These are phyloP conservation scores for Vicia faba DNA, from an alignment of 306 rosid genomes.

Conservation along the genomic window DNA sequence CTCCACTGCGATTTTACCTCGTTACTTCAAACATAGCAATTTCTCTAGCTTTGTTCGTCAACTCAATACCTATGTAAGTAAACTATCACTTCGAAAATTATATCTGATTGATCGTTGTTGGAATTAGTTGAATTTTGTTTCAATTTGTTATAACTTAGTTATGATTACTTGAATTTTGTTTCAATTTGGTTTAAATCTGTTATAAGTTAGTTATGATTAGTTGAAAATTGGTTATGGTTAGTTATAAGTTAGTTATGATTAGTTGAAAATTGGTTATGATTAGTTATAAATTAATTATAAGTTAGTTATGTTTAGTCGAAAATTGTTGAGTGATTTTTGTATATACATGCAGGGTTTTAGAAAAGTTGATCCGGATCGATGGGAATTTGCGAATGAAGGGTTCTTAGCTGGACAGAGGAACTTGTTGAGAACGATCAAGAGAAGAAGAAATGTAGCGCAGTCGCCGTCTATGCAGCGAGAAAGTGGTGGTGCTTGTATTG, in stretches of 20 bases:
- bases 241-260: too few species aligned
- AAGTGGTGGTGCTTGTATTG: slow-evolving; percentile 60
- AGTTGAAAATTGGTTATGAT: too few species aligned
- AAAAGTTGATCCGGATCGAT: slow-evolving; percentile 89
- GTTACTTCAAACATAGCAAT: slow-evolving; percentile 84
- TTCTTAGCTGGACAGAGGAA: slow-evolving; percentile 84
- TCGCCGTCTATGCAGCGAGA: slow-evolving; percentile 44
- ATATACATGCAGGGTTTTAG: slow-evolving; percentile 68
- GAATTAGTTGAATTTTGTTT: not conserved
- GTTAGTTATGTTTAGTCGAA: too few species aligned
- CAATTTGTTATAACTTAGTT: not conserved
- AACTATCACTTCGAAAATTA: not conserved
- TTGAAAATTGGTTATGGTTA: too few species aligned
- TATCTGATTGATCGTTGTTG: not conserved
- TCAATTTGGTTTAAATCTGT: not conserved
- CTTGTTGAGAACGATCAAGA: slow-evolving; percentile 73
- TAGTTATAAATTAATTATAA: too few species aligned
- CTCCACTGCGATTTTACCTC: slow-evolving; percentile 76
- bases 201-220: too few species aligned
- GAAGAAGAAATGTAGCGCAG: slow-evolving; percentile 76
- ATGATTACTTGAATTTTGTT: not conserved
- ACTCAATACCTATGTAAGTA: slow-evolving; percentile 91
- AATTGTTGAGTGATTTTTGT: not conserved
- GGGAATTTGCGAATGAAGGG: slow-evolving; percentile 97
- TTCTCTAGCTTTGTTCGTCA: slow-evolving; percentile 98